Evolutionary conservation across 2,329 filamentous ascomycete genomes (phyloP), one percentile per base, ranked within the genome.

Genomic region (Escovopsis sp.): DNA sequence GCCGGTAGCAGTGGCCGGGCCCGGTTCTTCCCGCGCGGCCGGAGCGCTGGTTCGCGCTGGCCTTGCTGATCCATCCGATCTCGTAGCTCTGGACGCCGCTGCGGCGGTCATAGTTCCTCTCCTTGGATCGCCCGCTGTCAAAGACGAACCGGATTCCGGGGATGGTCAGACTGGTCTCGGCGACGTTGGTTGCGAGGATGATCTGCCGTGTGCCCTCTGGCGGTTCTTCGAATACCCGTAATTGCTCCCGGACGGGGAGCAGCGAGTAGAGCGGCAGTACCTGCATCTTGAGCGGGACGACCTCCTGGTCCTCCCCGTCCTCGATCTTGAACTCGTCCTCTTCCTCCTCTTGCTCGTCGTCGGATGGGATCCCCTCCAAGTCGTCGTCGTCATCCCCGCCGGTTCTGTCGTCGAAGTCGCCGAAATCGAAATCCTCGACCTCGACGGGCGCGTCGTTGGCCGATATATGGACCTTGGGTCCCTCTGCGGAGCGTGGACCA

Each of bases 81-180:
- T 94, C 84, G 57, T 94, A 98, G 55, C 83, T 94, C 59, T 98
- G 91, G 1, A 98, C 89, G 4, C 89, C 89, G 8, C 84, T 95
- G 10, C 76, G 66, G n/a, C 77, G 72, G 57, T 96, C 85, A 54
- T 91, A 96, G 45, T 81, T 83, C 48, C 89, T 82, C 59, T 95
- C 88, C 60, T 98, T 98, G 33, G 85, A 82, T 40, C 93, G 74
- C 32, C 91, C 91, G 50, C 85, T 88, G 60, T 96, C 89, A 48
- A 98, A 95, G 8, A 98, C 91, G 56, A 95, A 98, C 46, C 85
- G 78, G 47, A 94, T 88, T 2, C 87, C 88, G 0, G 91, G 89
- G 44, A 98, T 98, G 1, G 91, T 98, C 57, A 98, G 72, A 74
- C 85, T 93, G 0, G 91, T 98, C 62, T 98, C 91, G 0, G 91